A percentile compares a stretch with the other conserved stretches of the same genome.
Conservation (phyloP, 2,329 filamentous ascomycete genomes). For the Ceratocystis lukuohia region DNA sequence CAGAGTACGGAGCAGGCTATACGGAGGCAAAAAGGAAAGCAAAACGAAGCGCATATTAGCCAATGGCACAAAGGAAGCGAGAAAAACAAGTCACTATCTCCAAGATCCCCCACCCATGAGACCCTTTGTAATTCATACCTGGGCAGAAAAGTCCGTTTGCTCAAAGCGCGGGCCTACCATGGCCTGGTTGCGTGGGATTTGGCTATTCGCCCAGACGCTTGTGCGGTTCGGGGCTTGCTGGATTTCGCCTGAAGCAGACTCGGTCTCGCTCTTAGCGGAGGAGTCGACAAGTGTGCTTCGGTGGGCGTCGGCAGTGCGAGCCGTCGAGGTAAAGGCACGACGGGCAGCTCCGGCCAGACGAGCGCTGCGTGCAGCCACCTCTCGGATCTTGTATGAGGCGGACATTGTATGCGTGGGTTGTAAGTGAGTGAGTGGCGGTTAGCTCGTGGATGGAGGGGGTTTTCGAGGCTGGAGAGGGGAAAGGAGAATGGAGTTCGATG, state of each 20-base stretch:
- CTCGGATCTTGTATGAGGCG: not conserved
- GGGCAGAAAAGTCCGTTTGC: constrained; percentile 83
- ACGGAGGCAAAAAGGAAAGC: not conserved
- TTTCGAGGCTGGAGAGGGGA: not conserved
- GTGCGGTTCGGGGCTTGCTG: constrained; percentile 75
- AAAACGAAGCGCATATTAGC: constrained; percentile 1
- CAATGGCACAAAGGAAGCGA: not conserved
- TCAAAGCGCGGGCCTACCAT: constrained; percentile 95
- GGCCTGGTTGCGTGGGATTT: constrained; percentile 64
- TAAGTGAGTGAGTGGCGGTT: not conserved
- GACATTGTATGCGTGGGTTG: not conserved
- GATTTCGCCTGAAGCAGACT: constrained; percentile 35
- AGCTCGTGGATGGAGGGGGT: not conserved
- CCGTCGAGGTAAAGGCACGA: not conserved
- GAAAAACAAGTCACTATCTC: too few relatives aligned
- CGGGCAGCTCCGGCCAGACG: not conserved
- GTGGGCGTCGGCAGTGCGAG: not conserved
- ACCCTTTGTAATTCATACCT: constrained; percentile 46
- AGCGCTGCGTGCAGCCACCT: not conserved
- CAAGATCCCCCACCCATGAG: constrained; percentile 1
- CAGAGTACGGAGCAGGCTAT: constrained; percentile 75
- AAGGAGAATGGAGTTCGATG: not conserved
- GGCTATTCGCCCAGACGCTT: constrained; percentile 71
- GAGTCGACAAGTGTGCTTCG: constrained; percentile 10
- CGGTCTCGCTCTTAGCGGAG: constrained; percentile 23